These are phyloP conservation scores for Lactarius quietus DNA, from an alignment of 768 basidiomycete genomes.

Conservation along the genomic window DNA sequence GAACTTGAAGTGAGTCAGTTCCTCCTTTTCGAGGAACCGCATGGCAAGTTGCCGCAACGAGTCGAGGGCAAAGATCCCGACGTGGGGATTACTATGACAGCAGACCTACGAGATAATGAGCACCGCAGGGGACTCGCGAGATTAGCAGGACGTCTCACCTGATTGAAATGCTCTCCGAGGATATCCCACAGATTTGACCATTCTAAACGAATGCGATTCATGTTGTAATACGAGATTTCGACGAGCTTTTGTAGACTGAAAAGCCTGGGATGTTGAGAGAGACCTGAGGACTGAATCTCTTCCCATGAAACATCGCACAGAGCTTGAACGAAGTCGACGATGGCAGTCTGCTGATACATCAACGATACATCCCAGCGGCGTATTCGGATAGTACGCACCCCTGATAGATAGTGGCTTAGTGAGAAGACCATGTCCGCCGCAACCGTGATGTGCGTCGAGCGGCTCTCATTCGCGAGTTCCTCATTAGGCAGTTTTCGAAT, in stretches of 20 bases:
- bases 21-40: constrained; percentile 99
- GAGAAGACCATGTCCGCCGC: constrained; percentile 99
- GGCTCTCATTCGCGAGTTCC: constrained; percentile 93
- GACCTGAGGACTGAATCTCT: constrained; percentile 95
- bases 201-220: constrained; percentile 95
- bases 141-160: constrained; percentile 47
- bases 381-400: constrained; percentile 52
- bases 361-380: neutral
- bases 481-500: constrained; percentile 73
- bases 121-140: neutral
- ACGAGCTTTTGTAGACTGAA: constrained; percentile 98
- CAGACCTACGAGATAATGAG: constrained; percentile 64
- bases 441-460: constrained; percentile 97
- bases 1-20: constrained; percentile 96
- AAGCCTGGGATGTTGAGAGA: constrained; percentile 89
- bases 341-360: constrained; percentile 65
- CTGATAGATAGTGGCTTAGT: constrained; percentile 88
- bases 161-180: constrained; percentile 97
- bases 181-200: constrained; percentile 99
- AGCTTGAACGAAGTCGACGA: constrained; percentile 96
- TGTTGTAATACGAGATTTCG: constrained; percentile 99
- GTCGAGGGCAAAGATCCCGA: constrained; percentile 95
- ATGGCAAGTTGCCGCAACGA: constrained; percentile 95
- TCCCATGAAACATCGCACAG: constrained; percentile 98
- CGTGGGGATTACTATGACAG: constrained; percentile 95